Evolutionary conservation across 208 protist genomes (phyloP).

Genomic region (Crithidia bombi): DNA sequence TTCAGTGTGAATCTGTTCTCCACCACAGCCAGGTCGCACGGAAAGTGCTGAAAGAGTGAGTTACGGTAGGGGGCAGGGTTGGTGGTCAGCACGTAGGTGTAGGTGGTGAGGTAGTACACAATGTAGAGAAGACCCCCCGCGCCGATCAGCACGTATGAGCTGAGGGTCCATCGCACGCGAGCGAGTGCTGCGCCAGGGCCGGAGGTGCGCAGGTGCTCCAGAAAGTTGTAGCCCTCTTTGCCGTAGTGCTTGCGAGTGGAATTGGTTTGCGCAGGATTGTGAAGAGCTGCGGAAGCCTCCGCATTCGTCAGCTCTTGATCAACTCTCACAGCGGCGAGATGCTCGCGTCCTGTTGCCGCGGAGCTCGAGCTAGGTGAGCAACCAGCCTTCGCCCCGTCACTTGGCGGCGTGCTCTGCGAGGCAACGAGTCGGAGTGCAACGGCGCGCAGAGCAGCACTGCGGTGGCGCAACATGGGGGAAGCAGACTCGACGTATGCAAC

Average conservation of each 20-base stretch:
- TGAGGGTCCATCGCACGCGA: constrained; percentile 27
- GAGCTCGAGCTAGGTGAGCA: background rate
- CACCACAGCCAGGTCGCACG: constrained; percentile 73
- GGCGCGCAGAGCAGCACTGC: background rate
- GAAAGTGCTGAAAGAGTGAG: constrained; percentile 58
- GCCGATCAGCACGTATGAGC: constrained; percentile 38
- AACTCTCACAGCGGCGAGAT: background rate
- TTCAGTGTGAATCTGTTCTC: constrained; percentile 61
- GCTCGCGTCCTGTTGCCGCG: background rate
- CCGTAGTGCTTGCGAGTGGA: constrained; percentile 10
- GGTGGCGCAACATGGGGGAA: constrained; percentile 10
- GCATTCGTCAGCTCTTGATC: background rate
- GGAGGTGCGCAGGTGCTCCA: constrained; percentile 48
- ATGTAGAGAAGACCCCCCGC: constrained; percentile 28
- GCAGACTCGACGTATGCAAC: too few relatives aligned
- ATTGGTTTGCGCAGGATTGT: constrained; percentile 1
- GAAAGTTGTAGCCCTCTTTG: constrained; percentile 46
- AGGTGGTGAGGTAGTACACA: constrained; percentile 68
- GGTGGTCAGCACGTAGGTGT: constrained; percentile 68
- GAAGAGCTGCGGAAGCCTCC: background rate
- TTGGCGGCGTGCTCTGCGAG: background rate
- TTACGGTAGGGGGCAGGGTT: constrained; percentile 52
- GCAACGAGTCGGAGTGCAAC: background rate
- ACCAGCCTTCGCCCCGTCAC: background rate
- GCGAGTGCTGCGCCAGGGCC: constrained; percentile 34